phyloP scores from a whole-genome alignment of 768 basidiomycete genomes.

The Obba rivulosa region DNA sequence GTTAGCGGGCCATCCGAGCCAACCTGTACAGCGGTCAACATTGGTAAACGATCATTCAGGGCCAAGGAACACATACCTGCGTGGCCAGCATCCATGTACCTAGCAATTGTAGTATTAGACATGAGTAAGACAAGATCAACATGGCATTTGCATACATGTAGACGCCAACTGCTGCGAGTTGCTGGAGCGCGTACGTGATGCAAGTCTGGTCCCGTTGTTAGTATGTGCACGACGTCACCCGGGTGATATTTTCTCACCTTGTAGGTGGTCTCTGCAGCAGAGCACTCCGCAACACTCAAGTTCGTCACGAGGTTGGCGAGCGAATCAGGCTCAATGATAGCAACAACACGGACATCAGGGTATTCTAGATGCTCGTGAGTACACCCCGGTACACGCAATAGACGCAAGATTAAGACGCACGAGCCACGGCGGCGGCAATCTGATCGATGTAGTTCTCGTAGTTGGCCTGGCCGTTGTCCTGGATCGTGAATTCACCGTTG shows the following conservation, averaged over 20 bases:
- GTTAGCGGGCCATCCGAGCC: constrained; percentile 68
- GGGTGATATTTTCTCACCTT: constrained; percentile 22
- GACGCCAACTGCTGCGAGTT: constrained; percentile 49
- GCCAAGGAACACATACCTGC: constrained; percentile 20
- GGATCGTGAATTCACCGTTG: constrained; percentile 60
- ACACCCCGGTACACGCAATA: neutral
- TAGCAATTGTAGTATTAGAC: too few relatives aligned
- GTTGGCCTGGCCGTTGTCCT: constrained; percentile 48
- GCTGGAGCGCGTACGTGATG: constrained; percentile 51
- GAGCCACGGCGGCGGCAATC: constrained; percentile 35
- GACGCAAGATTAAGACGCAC: constrained; percentile 17
- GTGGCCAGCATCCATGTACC: constrained; percentile 57
- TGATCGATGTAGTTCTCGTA: constrained; percentile 60
- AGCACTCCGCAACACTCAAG: constrained; percentile 52
- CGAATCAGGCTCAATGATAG: constrained; percentile 64
- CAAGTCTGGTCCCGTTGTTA: constrained; percentile 21
- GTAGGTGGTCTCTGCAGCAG: constrained; percentile 48
- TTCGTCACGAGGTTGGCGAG: constrained; percentile 68
- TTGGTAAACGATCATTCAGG: constrained; percentile 17
- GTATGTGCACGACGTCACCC: neutral
- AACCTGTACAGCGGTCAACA: constrained; percentile 27
- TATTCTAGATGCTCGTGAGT: constrained; percentile 27
- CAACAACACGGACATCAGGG: constrained; percentile 58
- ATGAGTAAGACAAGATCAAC: too few relatives aligned
- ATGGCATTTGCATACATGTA: constrained; percentile 27